These are phyloP conservation scores for Rosa lucieae DNA, from an alignment of 306 rosid species.

Conservation along the genomic window DNA sequence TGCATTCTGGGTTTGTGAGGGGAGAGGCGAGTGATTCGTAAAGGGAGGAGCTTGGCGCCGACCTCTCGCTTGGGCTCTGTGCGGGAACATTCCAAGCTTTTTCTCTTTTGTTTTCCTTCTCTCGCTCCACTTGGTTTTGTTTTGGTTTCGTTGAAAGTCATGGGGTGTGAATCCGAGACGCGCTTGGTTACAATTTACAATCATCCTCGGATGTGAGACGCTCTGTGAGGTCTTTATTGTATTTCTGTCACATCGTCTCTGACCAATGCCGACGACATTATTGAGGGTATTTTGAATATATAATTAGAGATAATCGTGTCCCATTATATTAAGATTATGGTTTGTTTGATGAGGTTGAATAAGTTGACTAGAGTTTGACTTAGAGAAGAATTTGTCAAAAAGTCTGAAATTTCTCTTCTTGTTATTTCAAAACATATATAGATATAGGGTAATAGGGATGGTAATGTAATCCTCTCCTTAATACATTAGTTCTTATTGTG, in stretches of 20 bases:
- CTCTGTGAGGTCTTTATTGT: too few relatives aligned
- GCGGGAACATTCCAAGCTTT: slow-evolving; percentile 33
- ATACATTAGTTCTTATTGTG: too few relatives aligned
- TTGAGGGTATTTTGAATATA: not conserved
- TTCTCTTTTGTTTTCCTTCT: slow-evolving; percentile 3
- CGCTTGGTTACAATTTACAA: not conserved
- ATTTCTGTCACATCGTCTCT: not conserved
- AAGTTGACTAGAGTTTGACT: not conserved
- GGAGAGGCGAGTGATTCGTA: not conserved
- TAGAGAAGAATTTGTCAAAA: too few relatives aligned
- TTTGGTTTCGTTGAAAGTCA: not conserved
- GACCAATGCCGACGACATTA: not conserved
- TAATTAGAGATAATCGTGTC: not conserved
- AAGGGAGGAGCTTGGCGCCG: slow-evolving; percentile 25
- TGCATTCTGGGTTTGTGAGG: not conserved
- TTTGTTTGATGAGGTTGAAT: not conserved
- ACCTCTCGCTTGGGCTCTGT: slow-evolving; percentile 33
- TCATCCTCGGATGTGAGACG: not conserved
- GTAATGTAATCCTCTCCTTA: too few relatives aligned
- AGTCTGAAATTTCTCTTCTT: too few relatives aligned
- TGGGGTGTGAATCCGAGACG: slow-evolving; percentile 11
- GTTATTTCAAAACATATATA: too few relatives aligned
- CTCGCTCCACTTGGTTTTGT: too few relatives aligned
- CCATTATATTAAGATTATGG: not conserved
- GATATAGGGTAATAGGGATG: too few relatives aligned